These are phyloP conservation scores for Fusarium nelsonii DNA, from an alignment of 2,329 filamentous ascomycete species.

Conservation along the genomic window DNA sequence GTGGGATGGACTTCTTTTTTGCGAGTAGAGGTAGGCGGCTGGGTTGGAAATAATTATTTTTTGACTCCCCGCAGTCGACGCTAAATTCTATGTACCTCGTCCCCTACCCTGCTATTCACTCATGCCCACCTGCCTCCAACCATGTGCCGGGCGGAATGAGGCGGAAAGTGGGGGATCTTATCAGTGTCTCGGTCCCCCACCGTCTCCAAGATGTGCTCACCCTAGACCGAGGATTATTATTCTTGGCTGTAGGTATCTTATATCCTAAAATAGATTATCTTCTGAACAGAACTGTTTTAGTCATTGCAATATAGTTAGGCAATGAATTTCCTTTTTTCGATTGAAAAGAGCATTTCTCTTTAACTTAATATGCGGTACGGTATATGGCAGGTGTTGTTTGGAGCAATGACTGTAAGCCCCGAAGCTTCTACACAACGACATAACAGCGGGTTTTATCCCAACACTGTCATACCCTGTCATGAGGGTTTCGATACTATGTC, in stretches of 20 bases:
- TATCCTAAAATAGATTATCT: too few relatives aligned
- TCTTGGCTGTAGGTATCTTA: neutral
- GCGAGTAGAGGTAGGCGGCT: conserved; percentile 22
- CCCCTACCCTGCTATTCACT: conserved; percentile 40
- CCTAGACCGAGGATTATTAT: conserved; percentile 11
- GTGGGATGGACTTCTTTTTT: conserved; percentile 12
- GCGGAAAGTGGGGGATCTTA: conserved; percentile 43
- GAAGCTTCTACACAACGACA: too few relatives aligned
- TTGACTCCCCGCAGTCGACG: conserved; percentile 41
- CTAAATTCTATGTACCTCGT: conserved; percentile 38
- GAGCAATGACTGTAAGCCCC: too few relatives aligned
- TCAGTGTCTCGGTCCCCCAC: conserved; percentile 36
- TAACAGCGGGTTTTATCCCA: too few relatives aligned
- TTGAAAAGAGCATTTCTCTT: too few relatives aligned
- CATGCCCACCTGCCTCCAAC: neutral
- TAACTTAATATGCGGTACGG: too few relatives aligned
- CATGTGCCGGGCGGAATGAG: conserved; percentile 6
- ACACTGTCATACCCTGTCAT: too few relatives aligned
- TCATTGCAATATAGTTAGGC: too few relatives aligned
- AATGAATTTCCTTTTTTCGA: too few relatives aligned
- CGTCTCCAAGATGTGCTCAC: conserved; percentile 3
- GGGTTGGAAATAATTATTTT: conserved; percentile 48
- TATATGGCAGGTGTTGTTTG: too few relatives aligned
- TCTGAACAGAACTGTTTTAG: too few relatives aligned
- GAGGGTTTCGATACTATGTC: too few relatives aligned